Evolutionary conservation across 441 rosid species (phyloP), one percentile per base, ranked within the genome.

Genomic region (Geranium incanum): DNA sequence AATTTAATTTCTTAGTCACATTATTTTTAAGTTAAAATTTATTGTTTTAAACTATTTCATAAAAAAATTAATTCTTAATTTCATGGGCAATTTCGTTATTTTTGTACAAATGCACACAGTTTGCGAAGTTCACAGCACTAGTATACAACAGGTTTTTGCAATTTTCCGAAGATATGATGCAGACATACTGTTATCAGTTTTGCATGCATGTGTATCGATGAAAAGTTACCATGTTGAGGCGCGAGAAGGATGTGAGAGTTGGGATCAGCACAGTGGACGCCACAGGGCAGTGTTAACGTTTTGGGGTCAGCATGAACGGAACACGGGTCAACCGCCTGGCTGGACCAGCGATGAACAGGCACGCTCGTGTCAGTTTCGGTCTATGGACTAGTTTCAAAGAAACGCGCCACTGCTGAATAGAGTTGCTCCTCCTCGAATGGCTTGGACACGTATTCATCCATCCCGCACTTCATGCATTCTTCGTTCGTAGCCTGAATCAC

Each of bases 351-450:
- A 66, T n/a, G 39, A 33, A 41, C 65, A 74, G 67, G 70, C 57
- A 38, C 70, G 9, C 67, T 67, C 43, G 21, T 52, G 70, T 68
- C 21, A 73, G 67, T 41, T 68, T 37, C 21, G 48, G 38, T 66
- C 67, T 66, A 69, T 82, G 74, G 83, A 77, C 82, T 75, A 15
- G 87, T 75, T 78, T 85, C 82, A 18, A 89, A 90, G 81, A 91
- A 90, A 48, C 70, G 82, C 70, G 97, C 89, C 72, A 90, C 96
- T 0, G 97, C 91, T 36, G 84, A 36, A 78, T 95, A 95, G 73
- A 95, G 97, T 76, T 86, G 88, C 77, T 84, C 88, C 76, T 89
- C 97, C 74, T 89, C 94, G 71, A 94, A 89, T 16, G 99, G 99
- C 80, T 94, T 92, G 0, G 91, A 83, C 16, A 95, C 95, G 70